Percentiles rank a stretch among this genome's conserved stretches.
phyloP scores from a whole-genome alignment of 2,329 filamentous ascomycete species.

The Colletotrichum sp. region DNA sequence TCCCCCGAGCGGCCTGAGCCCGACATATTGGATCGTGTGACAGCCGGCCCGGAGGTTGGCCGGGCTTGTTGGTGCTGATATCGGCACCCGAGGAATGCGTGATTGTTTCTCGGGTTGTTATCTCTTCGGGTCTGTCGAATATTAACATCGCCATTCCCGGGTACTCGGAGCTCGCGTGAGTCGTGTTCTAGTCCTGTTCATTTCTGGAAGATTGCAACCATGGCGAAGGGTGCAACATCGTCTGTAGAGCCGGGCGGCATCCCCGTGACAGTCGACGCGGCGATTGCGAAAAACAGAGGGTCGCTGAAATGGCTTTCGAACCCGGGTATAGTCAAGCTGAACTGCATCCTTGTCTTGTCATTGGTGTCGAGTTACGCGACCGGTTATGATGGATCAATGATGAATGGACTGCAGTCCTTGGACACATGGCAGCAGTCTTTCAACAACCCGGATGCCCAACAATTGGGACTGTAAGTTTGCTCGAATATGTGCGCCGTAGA shows the following conservation, averaged over 20 bases:
- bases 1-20: neutral
- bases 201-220: neutral
- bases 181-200: neutral
- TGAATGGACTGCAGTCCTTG: constrained; percentile 44
- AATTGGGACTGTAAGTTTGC: constrained; percentile 26
- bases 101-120: neutral
- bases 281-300: constrained; percentile 3
- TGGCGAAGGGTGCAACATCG: neutral
- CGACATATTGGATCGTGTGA: neutral
- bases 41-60: constrained; percentile 7
- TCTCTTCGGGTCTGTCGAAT: neutral
- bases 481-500: rapidly evolving
- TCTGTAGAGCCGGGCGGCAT: neutral
- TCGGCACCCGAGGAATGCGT: neutral
- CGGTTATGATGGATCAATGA: constrained; percentile 38
- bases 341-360: constrained; percentile 1
- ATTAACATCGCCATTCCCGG: neutral
- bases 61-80: neutral
- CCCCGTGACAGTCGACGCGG: constrained; percentile 11
- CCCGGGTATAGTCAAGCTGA: constrained; percentile 9
- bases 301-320: constrained; percentile 4
- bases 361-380: constrained; percentile 14
- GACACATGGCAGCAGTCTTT: constrained; percentile 40
- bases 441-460: constrained; percentile 27
- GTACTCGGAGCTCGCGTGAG: neutral